phyloP scores from a whole-genome alignment of 2,329 filamentous ascomycete species.

The Annulohypoxylon truncatum region DNA sequence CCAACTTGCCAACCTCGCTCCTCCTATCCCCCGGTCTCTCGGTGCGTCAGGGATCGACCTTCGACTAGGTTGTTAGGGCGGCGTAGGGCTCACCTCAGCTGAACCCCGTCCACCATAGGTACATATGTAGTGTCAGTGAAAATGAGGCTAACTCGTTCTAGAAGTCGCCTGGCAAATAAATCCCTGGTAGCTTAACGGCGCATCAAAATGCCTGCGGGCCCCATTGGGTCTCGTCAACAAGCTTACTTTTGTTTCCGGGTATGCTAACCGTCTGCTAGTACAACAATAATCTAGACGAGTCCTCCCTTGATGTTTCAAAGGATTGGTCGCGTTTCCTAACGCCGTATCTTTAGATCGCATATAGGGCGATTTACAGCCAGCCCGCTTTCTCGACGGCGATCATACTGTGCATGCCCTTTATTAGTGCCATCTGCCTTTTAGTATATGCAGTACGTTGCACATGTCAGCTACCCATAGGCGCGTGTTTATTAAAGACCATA shows the following conservation, averaged over 20 bases:
- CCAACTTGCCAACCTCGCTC: constrained; percentile 13
- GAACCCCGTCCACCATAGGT: constrained; percentile 35
- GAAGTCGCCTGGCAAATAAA: constrained; percentile 26
- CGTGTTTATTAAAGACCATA: constrained; percentile 19
- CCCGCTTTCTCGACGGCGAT: constrained; percentile 22
- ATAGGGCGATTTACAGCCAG: constrained; percentile 21
- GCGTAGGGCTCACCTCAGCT: constrained; percentile 44
- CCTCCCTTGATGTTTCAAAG: constrained; percentile 2
- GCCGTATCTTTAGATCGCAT: constrained; percentile 15
- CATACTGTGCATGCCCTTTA: constrained; percentile 9
- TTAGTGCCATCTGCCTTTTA: not conserved
- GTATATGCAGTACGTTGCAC: constrained; percentile 3
- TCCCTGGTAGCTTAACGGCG: constrained; percentile 27
- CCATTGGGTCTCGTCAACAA: constrained; percentile 16
- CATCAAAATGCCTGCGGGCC: constrained; percentile 3
- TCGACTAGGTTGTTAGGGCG: constrained; percentile 31
- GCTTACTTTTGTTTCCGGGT: constrained; percentile 16
- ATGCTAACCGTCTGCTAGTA: constrained; percentile 14
- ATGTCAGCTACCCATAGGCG: constrained; percentile 38
- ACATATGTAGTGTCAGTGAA: constrained; percentile 28
- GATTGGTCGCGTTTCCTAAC: constrained; percentile 21
- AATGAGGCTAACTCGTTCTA: constrained; percentile 35
- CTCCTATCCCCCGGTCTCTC: constrained; percentile 19
- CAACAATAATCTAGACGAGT: constrained; percentile 4
- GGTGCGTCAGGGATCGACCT: constrained; percentile 31